Conservation (phyloP, 306 rosid genomes). For the Castanea mollissima region DNA sequence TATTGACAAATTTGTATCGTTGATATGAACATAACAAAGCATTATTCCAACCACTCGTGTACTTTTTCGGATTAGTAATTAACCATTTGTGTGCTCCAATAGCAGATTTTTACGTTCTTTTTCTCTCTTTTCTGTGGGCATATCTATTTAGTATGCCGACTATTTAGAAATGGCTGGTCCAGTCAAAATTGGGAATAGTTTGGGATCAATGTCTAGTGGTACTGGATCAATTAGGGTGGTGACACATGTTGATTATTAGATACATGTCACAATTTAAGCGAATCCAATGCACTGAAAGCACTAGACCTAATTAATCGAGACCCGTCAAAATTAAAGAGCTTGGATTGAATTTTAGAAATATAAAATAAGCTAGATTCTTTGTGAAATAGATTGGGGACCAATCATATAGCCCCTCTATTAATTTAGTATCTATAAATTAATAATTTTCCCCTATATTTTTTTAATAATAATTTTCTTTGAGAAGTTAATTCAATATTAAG, state of each 20-base stretch:
- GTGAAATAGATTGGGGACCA: background rate
- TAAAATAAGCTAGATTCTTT: background rate
- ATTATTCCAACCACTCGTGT: constrained; percentile 22
- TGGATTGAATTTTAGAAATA: background rate
- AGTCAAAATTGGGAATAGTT: background rate
- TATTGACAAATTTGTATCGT: background rate
- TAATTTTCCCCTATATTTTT: background rate
- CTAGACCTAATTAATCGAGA: too few species aligned
- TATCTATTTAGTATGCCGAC: background rate
- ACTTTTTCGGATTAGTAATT: constrained; percentile 3
- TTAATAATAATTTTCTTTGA: background rate
- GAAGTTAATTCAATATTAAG: too few species aligned
- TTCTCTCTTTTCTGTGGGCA: background rate
- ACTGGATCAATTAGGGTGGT: too few species aligned
- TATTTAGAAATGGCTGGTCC: background rate
- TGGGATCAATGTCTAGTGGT: too few species aligned
- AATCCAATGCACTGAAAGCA: too few species aligned
- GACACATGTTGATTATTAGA: too few species aligned
- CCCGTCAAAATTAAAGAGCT: background rate
- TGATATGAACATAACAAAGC: constrained; percentile 13
- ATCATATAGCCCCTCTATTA: background rate
- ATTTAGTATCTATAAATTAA: background rate
- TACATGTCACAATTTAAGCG: too few species aligned
- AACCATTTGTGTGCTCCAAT: background rate
- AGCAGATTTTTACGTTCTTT: background rate